Base-by-base conservation (phyloP, 2,329 filamentous ascomycete species). In the Xylaria polymorpha region DNA sequence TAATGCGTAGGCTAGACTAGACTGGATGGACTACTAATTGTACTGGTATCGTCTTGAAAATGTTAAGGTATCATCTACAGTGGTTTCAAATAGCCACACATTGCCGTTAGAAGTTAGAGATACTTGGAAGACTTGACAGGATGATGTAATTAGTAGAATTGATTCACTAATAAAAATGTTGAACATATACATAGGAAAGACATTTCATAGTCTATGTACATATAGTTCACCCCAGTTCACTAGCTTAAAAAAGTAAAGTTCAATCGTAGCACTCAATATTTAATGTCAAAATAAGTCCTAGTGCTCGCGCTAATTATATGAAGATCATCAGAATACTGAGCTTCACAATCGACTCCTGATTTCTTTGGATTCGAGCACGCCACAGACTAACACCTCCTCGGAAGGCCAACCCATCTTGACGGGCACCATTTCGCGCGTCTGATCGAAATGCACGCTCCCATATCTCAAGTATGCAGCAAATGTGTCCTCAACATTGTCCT, bases 391-490 rank as follows among this genome's bases (percentile, higher is more conserved):
- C 18, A 77, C 64, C 48, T 77, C 74, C 55, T 77, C 75, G 5
- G 71, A 56, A 4, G 74, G 75, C 70, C 69, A 73, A 5, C 65
- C 69, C 63, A 74, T 72, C 55, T 73, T 73, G 2, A 74, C 61
- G 8, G 72, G 74, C 9, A 66, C 44, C 72, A 77, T 75, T 46
- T 74, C 61, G 8, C 76, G 70, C 22, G 71, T 76, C 60, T 77
- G 76, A 29, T 76, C 73, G 39, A 76, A 76, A 50, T 76, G 73
- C 10, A 76, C 73, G 35, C 74, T 78, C 10, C 75, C 77, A 46
- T 79, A 77, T 43, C 78, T 62, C 12, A 80, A 58, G 43, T 77
- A 77, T 4, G 74, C 74, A 2, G 75, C 77, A 67, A 79, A 79
- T 12, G 76, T 79, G 7, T 71, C 76, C 15, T 76, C 73, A 20